Evolutionary conservation across 345 rosid genomes (phyloP).

Genomic region (Rhodamnia argentea): DNA sequence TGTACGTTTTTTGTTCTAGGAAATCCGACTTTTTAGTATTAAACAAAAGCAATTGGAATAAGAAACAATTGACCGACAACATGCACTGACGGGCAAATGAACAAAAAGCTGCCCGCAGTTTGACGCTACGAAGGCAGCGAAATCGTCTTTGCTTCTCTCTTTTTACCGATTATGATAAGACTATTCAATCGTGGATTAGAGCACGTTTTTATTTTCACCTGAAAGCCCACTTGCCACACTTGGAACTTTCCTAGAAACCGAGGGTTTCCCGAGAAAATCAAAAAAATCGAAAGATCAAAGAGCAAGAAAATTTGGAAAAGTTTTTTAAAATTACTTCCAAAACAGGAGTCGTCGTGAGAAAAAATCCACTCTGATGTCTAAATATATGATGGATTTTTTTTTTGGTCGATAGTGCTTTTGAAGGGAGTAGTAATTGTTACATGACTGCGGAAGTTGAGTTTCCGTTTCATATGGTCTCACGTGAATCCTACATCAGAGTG

Average conservation of each 20-base stretch:
- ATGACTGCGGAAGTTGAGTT: too few species aligned
- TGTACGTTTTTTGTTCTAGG: too few species aligned
- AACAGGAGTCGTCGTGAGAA: neutral
- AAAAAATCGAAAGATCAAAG: neutral
- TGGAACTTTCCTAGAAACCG: neutral
- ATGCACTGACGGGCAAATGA: neutral
- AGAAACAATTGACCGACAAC: neutral
- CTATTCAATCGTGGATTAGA: neutral
- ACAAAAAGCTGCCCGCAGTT: neutral
- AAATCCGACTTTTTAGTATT: neutral
- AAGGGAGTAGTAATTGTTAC: too few species aligned
- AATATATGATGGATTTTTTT: too few species aligned
- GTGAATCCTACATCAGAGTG: too few species aligned
- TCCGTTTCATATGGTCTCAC: too few species aligned
- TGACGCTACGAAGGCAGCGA: neutral
- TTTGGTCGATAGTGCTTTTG: too few species aligned
- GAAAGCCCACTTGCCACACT: neutral
- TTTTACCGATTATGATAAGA: too few species aligned
- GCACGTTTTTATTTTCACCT: neutral
- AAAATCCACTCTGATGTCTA: too few species aligned
- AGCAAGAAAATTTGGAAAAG: neutral
- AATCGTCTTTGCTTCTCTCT: neutral
- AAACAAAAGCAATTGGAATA: neutral
- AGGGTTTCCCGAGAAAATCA: neutral
- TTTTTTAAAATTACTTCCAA: neutral